Evolutionary conservation across 2,329 filamentous ascomycete genomes (phyloP).

Genomic region (Fusarium coffeatum): DNA sequence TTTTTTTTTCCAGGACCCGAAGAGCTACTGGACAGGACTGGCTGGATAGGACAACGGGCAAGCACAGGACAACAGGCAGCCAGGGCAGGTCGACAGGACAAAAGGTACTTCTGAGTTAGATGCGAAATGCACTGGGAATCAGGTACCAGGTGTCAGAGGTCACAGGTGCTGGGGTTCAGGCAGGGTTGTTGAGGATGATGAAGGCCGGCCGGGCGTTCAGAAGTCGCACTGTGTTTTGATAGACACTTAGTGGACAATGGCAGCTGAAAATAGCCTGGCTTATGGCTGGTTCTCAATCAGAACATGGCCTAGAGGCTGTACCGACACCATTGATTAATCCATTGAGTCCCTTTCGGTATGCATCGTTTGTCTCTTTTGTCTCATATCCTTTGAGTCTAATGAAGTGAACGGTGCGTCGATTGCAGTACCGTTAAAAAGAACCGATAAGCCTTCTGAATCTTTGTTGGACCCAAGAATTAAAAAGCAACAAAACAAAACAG

Average conservation of each 20-base stretch:
- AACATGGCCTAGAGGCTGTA: conserved; percentile 1
- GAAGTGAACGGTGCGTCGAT: background rate
- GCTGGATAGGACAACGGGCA: conserved; percentile 34
- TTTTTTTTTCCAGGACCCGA: conserved; percentile 7
- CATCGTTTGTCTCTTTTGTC: background rate
- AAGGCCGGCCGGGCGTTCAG: background rate
- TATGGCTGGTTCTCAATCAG: conserved; percentile 14
- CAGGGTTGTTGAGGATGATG: conserved; percentile 38
- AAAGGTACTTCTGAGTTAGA: conserved; percentile 26
- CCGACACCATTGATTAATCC: conserved; percentile 8
- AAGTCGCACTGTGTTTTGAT: conserved; percentile 42
- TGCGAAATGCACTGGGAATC: background rate
- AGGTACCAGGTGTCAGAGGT: conserved; percentile 36
- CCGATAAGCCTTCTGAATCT: conserved; percentile 23
- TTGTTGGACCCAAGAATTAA: conserved; percentile 9
- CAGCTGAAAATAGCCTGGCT: conserved; percentile 19
- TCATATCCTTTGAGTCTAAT: background rate
- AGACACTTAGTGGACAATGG: conserved; percentile 9
- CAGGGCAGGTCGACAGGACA: conserved; percentile 31
- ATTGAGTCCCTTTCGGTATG: background rate
- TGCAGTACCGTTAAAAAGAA: background rate
- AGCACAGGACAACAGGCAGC: conserved; percentile 28
- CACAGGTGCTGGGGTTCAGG: conserved; percentile 36
- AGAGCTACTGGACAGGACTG: conserved; percentile 34
- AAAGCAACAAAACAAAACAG: conserved; percentile 4